phyloP scores from a whole-genome alignment of 2,329 filamentous ascomycete species.

The Neobulgaria alba region DNA sequence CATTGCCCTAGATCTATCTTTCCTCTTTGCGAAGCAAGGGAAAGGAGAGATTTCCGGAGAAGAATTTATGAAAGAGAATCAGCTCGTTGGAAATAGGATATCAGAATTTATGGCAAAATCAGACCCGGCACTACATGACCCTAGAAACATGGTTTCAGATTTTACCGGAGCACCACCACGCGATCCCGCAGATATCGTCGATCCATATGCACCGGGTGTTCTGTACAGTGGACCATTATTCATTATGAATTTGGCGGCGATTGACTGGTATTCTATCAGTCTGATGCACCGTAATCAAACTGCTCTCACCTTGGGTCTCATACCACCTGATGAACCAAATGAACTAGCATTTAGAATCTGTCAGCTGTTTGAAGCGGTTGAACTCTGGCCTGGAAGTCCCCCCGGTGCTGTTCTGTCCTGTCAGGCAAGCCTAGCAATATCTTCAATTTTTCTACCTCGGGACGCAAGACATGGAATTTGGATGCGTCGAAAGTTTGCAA shows the following conservation, averaged over 20 bases:
- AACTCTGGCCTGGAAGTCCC: slow-evolving; percentile 61
- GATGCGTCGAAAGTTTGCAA: slow-evolving; percentile 70
- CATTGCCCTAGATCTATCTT: slow-evolving; percentile 71
- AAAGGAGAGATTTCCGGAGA: slow-evolving; percentile 55
- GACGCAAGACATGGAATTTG: slow-evolving; percentile 67
- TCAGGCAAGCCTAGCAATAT: slow-evolving; percentile 69
- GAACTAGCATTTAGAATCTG: slow-evolving; percentile 55
- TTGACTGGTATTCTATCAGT: slow-evolving; percentile 71
- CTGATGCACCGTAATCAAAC: slow-evolving; percentile 76
- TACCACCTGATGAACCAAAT: neutral
- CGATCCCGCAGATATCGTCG: slow-evolving; percentile 58
- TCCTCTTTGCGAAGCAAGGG: slow-evolving; percentile 62
- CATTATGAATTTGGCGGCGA: slow-evolving; percentile 62
- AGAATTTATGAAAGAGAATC: slow-evolving; percentile 56
- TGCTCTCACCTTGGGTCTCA: slow-evolving; percentile 40
- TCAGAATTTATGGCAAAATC: slow-evolving; percentile 46
- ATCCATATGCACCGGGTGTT: slow-evolving; percentile 62
- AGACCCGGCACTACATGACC: slow-evolving; percentile 52
- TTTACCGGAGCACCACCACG: slow-evolving; percentile 47
- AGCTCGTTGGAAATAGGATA: slow-evolving; percentile 40
- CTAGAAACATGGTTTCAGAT: slow-evolving; percentile 52
- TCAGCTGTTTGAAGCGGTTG: slow-evolving; percentile 71
- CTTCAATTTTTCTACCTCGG: slow-evolving; percentile 69
- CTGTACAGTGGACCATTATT: slow-evolving; percentile 65
- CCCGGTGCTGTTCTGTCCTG: slow-evolving; percentile 63